Percentiles rank a stretch among this genome's conserved stretches.
Conservation (phyloP, 345 rosid species). For the Stellera chamaejasme region DNA sequence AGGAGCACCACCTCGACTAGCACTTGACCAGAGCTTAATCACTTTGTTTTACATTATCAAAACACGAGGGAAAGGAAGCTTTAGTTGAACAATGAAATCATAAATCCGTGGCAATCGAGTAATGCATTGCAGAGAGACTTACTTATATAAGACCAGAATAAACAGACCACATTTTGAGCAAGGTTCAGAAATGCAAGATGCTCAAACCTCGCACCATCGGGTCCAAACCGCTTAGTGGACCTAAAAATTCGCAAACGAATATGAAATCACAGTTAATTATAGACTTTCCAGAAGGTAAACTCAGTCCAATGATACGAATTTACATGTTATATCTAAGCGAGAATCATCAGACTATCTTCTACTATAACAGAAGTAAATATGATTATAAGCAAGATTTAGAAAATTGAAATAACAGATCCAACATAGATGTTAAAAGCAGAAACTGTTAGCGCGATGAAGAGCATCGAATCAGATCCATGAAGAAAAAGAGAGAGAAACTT, state of each 20-base stretch:
- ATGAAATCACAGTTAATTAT: no score
- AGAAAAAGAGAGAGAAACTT: conserved; percentile 16
- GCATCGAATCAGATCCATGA: neutral
- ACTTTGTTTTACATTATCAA: conserved; percentile 25
- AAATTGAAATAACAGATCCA: neutral
- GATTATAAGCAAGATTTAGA: neutral
- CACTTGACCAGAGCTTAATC: conserved; percentile 84
- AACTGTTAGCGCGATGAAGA: neutral
- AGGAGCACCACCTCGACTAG: conserved; percentile 65
- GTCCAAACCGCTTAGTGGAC: conserved; percentile 86
- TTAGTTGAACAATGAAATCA: neutral
- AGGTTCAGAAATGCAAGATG: conserved; percentile 84
- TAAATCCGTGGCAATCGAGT: neutral
- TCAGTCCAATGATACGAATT: neutral
- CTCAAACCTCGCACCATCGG: conserved; percentile 81
- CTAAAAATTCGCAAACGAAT: conserved; percentile 18
- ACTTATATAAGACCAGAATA: conserved; percentile 89
- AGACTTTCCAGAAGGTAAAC: no score
- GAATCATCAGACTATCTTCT: neutral
- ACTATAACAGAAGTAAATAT: neutral
- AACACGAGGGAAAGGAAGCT: neutral
- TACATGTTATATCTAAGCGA: no score
- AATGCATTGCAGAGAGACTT: conserved; percentile 20
- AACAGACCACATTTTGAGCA: conserved; percentile 88
- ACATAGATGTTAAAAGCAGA: neutral